Evolutionary conservation across 768 basidiomycete genomes (phyloP).

Genomic region (Collybiopsis confluens): DNA sequence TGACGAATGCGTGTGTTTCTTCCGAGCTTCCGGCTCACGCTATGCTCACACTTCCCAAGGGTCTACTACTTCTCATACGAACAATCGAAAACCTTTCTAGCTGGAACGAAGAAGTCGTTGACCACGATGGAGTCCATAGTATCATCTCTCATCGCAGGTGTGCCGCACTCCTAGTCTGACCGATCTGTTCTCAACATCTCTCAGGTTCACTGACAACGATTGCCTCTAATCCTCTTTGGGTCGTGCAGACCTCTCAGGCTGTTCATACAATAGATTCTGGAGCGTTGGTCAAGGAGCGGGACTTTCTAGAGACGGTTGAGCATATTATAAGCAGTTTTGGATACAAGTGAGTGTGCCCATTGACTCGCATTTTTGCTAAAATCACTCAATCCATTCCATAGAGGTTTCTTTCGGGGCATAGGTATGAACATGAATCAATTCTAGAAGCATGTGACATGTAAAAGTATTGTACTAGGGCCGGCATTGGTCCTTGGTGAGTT

Average conservation of each 20-base stretch:
- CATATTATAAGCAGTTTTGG: constrained; percentile 74
- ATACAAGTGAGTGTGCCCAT: constrained; percentile 28
- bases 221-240: constrained; percentile 95
- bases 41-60: constrained; percentile 30
- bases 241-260: constrained; percentile 88
- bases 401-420: constrained; percentile 90
- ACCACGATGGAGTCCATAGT: constrained; percentile 87
- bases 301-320: constrained; percentile 61
- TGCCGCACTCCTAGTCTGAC: constrained; percentile 8
- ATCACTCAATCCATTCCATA: constrained; percentile 10
- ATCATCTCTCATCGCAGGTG: constrained; percentile 83
- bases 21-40: not conserved
- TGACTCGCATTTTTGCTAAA: not conserved
- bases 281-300: constrained; percentile 41
- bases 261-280: constrained; percentile 47
- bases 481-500: constrained; percentile 50
- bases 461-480: constrained; percentile 45
- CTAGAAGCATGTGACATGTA: too few species aligned
- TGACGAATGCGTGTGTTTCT: constrained; percentile 78
- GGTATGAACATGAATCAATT: too few species aligned
- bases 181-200: constrained; percentile 1
- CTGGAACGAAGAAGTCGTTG: constrained; percentile 58
- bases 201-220: constrained; percentile 85
- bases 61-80: constrained; percentile 95
- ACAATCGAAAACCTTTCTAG: constrained; percentile 53